phyloP scores from a whole-genome alignment of 1,284 basidiomycete species.

The Austroboletus rostrupii region DNA sequence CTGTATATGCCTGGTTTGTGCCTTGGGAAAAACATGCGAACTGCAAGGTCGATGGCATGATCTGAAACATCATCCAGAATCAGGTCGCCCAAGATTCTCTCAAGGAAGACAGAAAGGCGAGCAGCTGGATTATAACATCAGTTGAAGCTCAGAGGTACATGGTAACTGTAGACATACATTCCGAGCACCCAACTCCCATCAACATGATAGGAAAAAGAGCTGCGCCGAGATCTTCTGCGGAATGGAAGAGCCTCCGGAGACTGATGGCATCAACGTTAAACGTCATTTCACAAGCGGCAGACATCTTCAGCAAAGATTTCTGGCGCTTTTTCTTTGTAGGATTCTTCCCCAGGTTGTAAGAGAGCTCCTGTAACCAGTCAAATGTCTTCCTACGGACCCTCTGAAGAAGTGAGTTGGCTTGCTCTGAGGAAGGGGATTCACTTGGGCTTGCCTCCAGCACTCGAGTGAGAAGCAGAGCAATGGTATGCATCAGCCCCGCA shows the following conservation, averaged over 20 bases:
- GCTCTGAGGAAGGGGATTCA: neutral
- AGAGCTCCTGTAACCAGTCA: neutral
- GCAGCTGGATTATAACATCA: conserved; percentile 1
- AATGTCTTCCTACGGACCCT: neutral
- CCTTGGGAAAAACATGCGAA: conserved; percentile 31
- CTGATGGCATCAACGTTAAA: neutral
- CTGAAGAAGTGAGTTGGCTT: neutral
- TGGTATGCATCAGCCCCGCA: neutral
- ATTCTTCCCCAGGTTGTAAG: neutral
- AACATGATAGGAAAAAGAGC: neutral
- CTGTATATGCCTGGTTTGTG: neutral
- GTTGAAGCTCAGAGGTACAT: neutral
- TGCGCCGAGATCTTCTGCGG: neutral
- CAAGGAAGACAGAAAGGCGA: conserved; percentile 26
- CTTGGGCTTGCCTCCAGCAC: neutral
- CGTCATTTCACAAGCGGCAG: neutral
- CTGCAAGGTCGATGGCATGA: conserved; percentile 31
- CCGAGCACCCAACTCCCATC: too few relatives aligned
- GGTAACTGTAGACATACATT: too few relatives aligned
- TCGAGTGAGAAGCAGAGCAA: neutral
- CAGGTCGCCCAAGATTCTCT: conserved; percentile 11
- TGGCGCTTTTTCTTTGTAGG: neutral
- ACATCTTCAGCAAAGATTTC: neutral
- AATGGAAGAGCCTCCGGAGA: neutral
- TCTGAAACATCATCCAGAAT: conserved; percentile 2